Evolutionary conservation across 805 yeast genomes (phyloP).

Genomic region (Wickerhamomyces tratensis): DNA sequence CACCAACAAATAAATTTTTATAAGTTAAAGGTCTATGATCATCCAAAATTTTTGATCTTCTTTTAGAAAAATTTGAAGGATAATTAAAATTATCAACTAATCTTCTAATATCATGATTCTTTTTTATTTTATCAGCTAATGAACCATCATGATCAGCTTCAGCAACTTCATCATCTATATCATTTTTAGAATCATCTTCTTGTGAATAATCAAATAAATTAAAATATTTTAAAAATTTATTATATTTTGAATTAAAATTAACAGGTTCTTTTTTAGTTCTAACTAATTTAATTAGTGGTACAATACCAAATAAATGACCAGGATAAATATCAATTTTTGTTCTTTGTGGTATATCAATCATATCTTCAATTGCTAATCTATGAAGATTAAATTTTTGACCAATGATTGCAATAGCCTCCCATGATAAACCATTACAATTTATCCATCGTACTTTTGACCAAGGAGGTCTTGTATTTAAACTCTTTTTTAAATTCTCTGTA

Average conservation of each 20-base stretch:
- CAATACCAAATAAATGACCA: conserved; percentile 40
- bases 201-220: conserved; percentile 5
- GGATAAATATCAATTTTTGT: conserved; percentile 48
- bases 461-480: conserved; percentile 26
- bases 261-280: conserved; percentile 13
- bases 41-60: conserved; percentile 22
- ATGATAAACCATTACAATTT: conserved; percentile 49
- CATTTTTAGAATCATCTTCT: not conserved
- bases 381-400: conserved; percentile 37
- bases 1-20: conserved; percentile 34
- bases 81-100: conserved; percentile 19
- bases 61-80: conserved; percentile 11
- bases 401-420: conserved; percentile 45
- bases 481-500: conserved; percentile 19
- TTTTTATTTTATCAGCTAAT: conserved; percentile 9
- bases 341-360: conserved; percentile 54
- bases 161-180: not conserved
- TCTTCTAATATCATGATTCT: conserved; percentile 19
- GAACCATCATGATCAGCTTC: not conserved
- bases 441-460: conserved; percentile 49
- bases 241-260: conserved; percentile 1
- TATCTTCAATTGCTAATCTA: conserved; percentile 48
- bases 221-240: conserved; percentile 4
- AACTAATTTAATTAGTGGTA: conserved; percentile 41
- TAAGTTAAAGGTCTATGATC: conserved; percentile 33